Evolutionary conservation across 2,329 filamentous ascomycete genomes (phyloP), one percentile per base, ranked within the genome.

Genomic region (Cercospora beticola): DNA sequence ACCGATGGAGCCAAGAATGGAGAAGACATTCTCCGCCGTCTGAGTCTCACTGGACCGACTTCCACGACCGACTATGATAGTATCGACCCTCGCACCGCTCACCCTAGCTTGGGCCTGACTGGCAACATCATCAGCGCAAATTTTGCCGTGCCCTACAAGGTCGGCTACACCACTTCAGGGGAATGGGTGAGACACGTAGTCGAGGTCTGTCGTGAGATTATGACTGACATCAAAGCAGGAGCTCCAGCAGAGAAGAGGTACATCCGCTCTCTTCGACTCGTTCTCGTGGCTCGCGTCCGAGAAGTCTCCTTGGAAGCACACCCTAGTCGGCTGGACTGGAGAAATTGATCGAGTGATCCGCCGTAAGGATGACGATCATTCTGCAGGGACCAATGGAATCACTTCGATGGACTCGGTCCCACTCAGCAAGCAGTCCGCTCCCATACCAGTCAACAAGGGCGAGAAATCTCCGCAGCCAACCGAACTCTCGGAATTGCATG

Each of bases 281-380:
- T 93, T 98, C 76, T 88, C 90, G 66, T 90, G 96, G 80, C 88
- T 98, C 56, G 92, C 93, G 3, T 96, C 93, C n/a, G 85, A 90
- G 66, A 86, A 91, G 54, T 90, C 90, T 2, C 89, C 90, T 21
- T 98, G 94, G 94, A 92, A 93, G 75, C 94, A 97, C 82, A 95
- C 90, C 0, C 87, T 97, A 5, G 92, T 98, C 64, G 94, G 93
- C 57, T 98, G 94, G 94, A 97, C 94, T 3, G 94, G 94, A 68
- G 94, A 98, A 69, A 83, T 85, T 46, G 76, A 76, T 46, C 74
- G 76, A 9, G 70, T 75, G 28, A 72, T 80, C n/a, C 77, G 78
- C 26, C 69, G 68, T 14, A 65, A 68, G 40, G 69, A 70, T n/a
- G 64, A 65, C 10, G 30, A 69, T 68, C 57, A 66, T 74, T 33